phyloP scores from a whole-genome alignment of 768 basidiomycete species.

The Rhodotorula graminis region DNA sequence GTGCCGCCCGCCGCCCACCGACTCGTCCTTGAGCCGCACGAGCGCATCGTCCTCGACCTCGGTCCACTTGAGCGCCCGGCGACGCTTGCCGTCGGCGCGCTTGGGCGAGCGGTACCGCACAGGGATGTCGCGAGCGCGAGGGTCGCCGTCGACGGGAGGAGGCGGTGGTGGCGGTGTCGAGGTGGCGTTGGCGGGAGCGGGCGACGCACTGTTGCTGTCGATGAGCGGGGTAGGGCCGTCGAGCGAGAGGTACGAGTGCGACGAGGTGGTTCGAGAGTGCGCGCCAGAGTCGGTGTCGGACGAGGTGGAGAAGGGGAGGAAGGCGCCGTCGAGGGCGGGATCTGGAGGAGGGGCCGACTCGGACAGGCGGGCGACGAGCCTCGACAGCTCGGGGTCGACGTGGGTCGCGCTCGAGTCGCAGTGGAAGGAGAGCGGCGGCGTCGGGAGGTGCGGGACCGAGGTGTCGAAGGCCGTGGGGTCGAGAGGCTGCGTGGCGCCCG shows the following conservation, averaged over 20 bases:
- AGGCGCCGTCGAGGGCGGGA: not conserved
- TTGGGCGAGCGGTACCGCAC: not conserved
- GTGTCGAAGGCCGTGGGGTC: not conserved
- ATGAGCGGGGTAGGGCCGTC: too few species aligned
- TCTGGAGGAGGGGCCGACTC: not conserved
- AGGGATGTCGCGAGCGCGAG: not conserved
- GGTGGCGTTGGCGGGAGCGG: too few species aligned
- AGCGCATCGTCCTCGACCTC: not conserved
- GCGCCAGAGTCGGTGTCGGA: too few species aligned
- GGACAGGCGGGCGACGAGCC: not conserved
- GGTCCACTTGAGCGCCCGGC: not conserved
- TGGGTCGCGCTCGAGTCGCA: not conserved
- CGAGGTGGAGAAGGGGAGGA: not conserved
- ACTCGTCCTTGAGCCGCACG: not conserved
- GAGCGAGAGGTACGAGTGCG: not conserved
- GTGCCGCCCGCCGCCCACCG: not conserved
- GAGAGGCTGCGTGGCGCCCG: not conserved
- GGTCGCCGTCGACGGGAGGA: not conserved
- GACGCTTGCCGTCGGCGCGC: too few species aligned
- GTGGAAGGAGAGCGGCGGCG: not conserved
- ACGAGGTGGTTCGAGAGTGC: not conserved
- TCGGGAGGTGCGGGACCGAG: not conserved
- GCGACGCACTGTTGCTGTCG: too few species aligned
- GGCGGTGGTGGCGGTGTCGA: too few species aligned
- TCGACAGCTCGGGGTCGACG: not conserved